Evolutionary conservation across 164 flowering plant species (phyloP).

Genomic region (Vitis rotundifolia): DNA sequence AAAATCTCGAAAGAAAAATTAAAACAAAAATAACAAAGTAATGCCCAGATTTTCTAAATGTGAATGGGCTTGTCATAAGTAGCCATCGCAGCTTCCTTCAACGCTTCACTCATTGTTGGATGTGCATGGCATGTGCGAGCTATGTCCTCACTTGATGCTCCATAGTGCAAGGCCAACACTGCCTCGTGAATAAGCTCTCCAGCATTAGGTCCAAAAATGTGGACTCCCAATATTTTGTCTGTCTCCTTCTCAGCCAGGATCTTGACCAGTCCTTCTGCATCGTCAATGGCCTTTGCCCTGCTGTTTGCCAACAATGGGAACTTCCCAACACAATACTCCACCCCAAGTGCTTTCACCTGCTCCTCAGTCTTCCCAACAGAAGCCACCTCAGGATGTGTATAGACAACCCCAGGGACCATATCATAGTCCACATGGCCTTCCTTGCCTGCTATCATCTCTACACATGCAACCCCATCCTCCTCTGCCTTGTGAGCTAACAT

Average conservation of each 20-base stretch:
- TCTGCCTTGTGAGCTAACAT: conserved; percentile 96
- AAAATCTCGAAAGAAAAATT: conserved; percentile 9
- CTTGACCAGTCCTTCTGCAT: conserved; percentile 91
- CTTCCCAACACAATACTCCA: conserved; percentile 73
- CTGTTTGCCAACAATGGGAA: conserved; percentile 93
- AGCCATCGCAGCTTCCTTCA: conserved; percentile 99
- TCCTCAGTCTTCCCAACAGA: conserved; percentile 95
- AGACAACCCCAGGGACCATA: conserved; percentile 88
- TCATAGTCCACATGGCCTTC: conserved; percentile 88
- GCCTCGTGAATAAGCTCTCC: conserved; percentile 96
- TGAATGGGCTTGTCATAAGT: conserved; percentile 97
- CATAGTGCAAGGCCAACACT: conserved; percentile 77
- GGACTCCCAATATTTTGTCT: conserved; percentile 87
- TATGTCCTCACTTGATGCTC: conserved; percentile 89
- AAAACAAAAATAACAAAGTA: conserved; percentile 1
- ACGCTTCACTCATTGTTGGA: conserved; percentile 95
- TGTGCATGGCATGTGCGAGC: conserved; percentile 97
- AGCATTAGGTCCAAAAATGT: conserved; percentile 87
- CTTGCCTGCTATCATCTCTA: conserved; percentile 84
- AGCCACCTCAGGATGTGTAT: conserved; percentile 92
- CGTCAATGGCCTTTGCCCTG: conserved; percentile 89
- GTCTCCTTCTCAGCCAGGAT: conserved; percentile 83
- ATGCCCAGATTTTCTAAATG: conserved; percentile 34
- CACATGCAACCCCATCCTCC: conserved; percentile 94
- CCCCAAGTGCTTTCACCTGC: conserved; percentile 73